Evolutionary conservation across 169 alveolate genomes (phyloP), one percentile per base, ranked within the genome.

Genomic region (Amoebophrya sp.): DNA sequence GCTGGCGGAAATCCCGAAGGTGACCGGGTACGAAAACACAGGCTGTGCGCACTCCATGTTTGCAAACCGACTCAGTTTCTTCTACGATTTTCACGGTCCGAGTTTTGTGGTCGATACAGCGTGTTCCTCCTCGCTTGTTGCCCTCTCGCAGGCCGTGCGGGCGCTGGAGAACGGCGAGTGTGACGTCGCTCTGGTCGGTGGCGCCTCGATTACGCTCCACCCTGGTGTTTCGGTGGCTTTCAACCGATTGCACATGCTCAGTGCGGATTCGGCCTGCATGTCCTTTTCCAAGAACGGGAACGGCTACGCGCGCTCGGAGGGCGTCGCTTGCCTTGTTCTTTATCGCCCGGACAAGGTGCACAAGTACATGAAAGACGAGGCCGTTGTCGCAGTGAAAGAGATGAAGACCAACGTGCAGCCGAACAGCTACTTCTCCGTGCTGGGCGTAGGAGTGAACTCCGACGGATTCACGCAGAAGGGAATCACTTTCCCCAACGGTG

Each of bases 41-140:
- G 83, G 83, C 83, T 65, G 83, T 36, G 83, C 83, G 83, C 83
- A 65, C 39, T 65, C 83, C 83, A 65, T 65, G 83, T 65, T 26
- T 36, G 83, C 83, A 36, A 65, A 65, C 83, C 83, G 83, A 10
- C 83, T 65, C 26, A 26, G 38, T 6, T 65, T 65, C 83, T 65
- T 65, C 33, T 65, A 65, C 83, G 83, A 65, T 65, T 65, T 65
- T 36, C 83, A 65, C 83, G 83, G 83, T 0, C 83, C 83, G 3
- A 6, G 33, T 36, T 65, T 65, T 36, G n/a, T 26, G 38, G 83
- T 65, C 36, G 83, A 65, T 36, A 65, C 83, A 10, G 83, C 83
- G 3, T 65, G 83, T 36, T 12, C 36, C 33, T 65, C 83, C 26
- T 65, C 83, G 33, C 83, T 65, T 10, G 83, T 65, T 6, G 83